Evolutionary conservation across 2,329 filamentous ascomycete genomes (phyloP), one percentile per base, ranked within the genome.

Genomic region (Amauroascus niger): DNA sequence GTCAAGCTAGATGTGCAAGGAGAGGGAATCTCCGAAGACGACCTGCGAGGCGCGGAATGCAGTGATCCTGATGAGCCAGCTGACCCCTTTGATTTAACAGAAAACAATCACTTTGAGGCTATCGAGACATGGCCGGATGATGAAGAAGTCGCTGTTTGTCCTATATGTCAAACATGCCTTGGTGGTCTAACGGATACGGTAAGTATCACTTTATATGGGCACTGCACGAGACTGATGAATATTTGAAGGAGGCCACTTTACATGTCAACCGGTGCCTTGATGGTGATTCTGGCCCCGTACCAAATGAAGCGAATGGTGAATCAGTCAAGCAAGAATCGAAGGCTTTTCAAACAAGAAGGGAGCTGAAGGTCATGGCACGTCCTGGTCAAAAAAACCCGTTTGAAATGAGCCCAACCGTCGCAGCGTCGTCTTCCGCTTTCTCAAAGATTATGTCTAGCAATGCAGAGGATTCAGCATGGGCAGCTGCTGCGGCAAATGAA

Each of bases 261-360:
- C 93, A 98, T 67, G 93, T 98, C 59, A 98, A 98, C 66, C 82
- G 84, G 8, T 98, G 93, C 69, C 76, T 98, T 1, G 93, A 98
- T 65, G 88, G 88, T 1, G 86, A 85, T 44, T 79, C 86, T 4
- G 78, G 81, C 43, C 78, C 62, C 85, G 13, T 78, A 65, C 67
- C 30, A 48, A 52, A 18, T 4, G 24, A 33, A 13, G 41, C 61
- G 18, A 51, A 63, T 5, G 57, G 52, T 0, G 63, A 64, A 63
- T 18, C 58, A 62, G 26, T 41, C 16, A 48, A 26, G 59, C 50
- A 53, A 24, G 26, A 20, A 11, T 24, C 37, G 18, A 26, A 33
- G n/a, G 6, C 28, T 1, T 22, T 16, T 2, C 33, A 72, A 62
- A 83, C 79, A 61, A 77, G 80, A 8, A 87, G 84, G 63, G 79